Base-by-base conservation (phyloP, 2,329 filamentous ascomycete species). In the Aspergillus fumigatus region DNA sequence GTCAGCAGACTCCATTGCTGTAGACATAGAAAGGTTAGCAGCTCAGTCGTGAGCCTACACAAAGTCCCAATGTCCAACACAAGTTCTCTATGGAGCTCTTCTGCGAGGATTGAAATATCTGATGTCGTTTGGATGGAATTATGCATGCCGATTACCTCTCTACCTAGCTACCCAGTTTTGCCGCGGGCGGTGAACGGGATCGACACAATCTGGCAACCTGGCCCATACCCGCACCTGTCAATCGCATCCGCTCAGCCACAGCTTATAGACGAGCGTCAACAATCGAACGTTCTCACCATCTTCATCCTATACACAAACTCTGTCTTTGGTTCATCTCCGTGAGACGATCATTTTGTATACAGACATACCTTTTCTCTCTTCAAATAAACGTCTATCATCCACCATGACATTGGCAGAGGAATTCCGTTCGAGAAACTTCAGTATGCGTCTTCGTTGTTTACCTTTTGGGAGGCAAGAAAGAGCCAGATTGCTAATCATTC, bases 341-440 rank as follows among this genome's bases (percentile, higher is more conserved):
- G 23, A 52, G 26, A 21, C 27, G 4, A 26, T 47, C 9, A 11
- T 32, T 23, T 10, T 4, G 4, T 19, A 17, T 32, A 21, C 40
- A 48, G 27, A 26, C 17, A 26, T 17, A 25, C 11, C 29, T 47
- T 8, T 29, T n/a, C 6, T 21, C 23, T 14, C 38, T 43, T 38
- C 26, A 48, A 14, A 35, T 48, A 26, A 9, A 43, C 3, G 19
- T 14, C 40, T 29, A 21, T 25, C 23, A 35, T 41, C 59, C 69
- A 75, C 52, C 53, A 86, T 85, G 84, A 82, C 83, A 63, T 70
- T 87, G 62, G 76, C 79, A 53, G 84, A 87, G 60, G 84, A 87
- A 73, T 81, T 87, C 70, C 82, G 76, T 69, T 84, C 83, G 69
- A 77, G 84, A 71, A 87, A 87, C 75, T 87, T 87, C 78, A 86